These are phyloP conservation scores for Trypanosoma mega DNA, from an alignment of 208 protist species.

Conservation along the genomic window DNA sequence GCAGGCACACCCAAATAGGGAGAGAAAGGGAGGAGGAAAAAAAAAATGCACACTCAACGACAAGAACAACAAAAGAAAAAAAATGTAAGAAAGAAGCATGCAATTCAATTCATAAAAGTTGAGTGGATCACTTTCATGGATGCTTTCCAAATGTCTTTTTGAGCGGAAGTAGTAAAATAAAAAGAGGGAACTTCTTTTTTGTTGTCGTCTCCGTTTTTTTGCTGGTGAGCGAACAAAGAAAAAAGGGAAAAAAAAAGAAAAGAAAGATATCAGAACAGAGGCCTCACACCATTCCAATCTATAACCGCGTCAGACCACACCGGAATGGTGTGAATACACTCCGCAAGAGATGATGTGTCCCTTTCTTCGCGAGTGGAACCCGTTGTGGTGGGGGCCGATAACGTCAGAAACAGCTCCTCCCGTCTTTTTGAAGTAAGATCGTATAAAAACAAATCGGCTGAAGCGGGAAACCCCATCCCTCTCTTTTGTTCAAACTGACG, in stretches of 20 bases:
- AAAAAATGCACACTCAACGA: background rate
- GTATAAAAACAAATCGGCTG: conserved; percentile 69
- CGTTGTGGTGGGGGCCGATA: conserved; percentile 30
- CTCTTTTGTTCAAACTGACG: conserved; percentile 54
- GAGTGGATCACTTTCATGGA: too few relatives aligned
- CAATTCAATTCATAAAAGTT: too few relatives aligned
- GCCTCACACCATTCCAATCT: conserved; percentile 67
- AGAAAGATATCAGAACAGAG: conserved; percentile 29
- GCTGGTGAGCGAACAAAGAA: conserved; percentile 1
- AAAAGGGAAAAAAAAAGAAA: conserved; percentile 12
- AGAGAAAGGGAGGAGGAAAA: too few relatives aligned
- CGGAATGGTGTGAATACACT: conserved; percentile 49
- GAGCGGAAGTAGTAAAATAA: too few relatives aligned
- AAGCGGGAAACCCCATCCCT: conserved; percentile 36
- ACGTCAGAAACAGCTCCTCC: conserved; percentile 50
- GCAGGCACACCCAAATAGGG: too few relatives aligned
- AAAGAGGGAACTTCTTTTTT: too few relatives aligned
- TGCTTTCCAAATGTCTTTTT: too few relatives aligned
- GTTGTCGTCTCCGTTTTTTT: too few relatives aligned
- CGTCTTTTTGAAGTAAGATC: conserved; percentile 47
- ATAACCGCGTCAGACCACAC: conserved; percentile 48
- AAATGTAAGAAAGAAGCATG: too few relatives aligned
- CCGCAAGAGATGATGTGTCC: conserved; percentile 33
- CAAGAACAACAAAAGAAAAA: conserved; percentile 13
- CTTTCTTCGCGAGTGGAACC: conserved; percentile 13